phyloP scores from a whole-genome alignment of 2,329 filamentous ascomycete genomes.

The Alternaria brassicicola region DNA sequence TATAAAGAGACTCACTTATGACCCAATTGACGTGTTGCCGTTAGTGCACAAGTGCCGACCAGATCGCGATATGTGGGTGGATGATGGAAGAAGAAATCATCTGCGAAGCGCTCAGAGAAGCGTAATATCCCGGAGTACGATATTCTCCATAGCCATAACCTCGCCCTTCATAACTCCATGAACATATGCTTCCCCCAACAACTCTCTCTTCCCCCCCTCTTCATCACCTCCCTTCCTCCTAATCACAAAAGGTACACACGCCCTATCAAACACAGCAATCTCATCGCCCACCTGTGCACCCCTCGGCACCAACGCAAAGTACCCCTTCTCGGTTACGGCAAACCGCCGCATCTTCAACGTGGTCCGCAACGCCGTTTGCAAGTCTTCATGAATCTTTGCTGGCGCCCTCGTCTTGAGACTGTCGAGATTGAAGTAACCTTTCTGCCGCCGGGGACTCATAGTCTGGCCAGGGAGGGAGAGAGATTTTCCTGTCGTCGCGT shows the following conservation, averaged over 20 bases:
- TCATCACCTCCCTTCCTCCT: neutral
- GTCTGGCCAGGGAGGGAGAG: conserved; percentile 28
- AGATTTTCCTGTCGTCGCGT: conserved; percentile 18
- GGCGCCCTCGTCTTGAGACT: conserved; percentile 25
- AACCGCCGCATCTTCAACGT: conserved; percentile 31
- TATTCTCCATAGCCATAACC: conserved; percentile 13
- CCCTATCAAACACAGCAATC: conserved; percentile 26
- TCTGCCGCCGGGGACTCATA: conserved; percentile 25
- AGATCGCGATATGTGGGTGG: neutral
- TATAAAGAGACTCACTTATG: conserved; percentile 16
- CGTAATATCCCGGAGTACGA: conserved; percentile 14
- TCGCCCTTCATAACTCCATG: conserved; percentile 34
- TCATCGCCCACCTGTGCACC: conserved; percentile 20
- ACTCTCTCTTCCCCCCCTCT: conserved; percentile 4
- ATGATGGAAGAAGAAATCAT: neutral
- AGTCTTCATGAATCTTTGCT: conserved; percentile 20
- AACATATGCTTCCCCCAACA: conserved; percentile 32
- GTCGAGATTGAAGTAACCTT: conserved; percentile 28
- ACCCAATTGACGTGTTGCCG: conserved; percentile 8
- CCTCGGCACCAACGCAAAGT: conserved; percentile 32
- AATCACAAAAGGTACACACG: conserved; percentile 29
- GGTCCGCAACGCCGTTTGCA: conserved; percentile 19
- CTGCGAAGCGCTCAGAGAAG: conserved; percentile 10
- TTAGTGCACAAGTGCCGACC: conserved; percentile 5
- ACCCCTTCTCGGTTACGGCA: conserved; percentile 26